phyloP scores from a whole-genome alignment of 1,284 basidiomycete genomes.

The Ustilago shanxiensis region DNA sequence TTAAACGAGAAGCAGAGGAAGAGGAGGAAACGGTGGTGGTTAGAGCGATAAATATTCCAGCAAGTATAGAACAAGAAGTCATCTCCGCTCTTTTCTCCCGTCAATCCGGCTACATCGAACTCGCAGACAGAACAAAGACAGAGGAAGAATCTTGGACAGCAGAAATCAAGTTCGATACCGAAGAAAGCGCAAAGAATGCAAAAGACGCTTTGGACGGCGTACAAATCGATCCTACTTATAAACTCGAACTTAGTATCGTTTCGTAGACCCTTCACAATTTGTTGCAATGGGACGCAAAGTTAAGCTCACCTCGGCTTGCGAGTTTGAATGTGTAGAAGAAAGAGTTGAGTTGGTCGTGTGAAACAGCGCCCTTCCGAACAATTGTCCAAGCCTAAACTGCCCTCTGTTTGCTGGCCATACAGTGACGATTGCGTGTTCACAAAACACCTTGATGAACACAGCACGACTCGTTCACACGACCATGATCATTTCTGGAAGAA shows the following conservation, averaged over 20 bases:
- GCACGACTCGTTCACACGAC: no score
- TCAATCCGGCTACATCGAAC: neutral
- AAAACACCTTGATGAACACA: no score
- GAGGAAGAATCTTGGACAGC: slow-evolving; percentile 76
- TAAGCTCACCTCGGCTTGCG: neutral
- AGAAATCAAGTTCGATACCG: slow-evolving; percentile 77
- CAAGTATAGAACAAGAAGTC: neutral
- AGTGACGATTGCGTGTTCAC: no score
- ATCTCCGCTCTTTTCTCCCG: slow-evolving; percentile 17
- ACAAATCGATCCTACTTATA: slow-evolving; percentile 77
- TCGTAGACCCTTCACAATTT: neutral
- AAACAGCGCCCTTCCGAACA: no score
- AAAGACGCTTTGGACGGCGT: slow-evolving; percentile 83
- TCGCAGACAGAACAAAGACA: slow-evolving; percentile 61
- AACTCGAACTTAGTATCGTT: slow-evolving; percentile 10
- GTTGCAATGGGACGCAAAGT: neutral
- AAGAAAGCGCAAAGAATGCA: slow-evolving; percentile 80
- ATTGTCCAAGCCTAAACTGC: no score
- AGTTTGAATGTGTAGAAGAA: neutral
- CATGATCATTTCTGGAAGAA: neutral
- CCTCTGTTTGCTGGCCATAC: no score
- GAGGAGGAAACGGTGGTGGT: slow-evolving; percentile 36
- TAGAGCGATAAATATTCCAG: slow-evolving; percentile 79
- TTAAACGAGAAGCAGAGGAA: slow-evolving; percentile 42
- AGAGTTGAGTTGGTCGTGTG: no score